Conservation (phyloP, 2,329 filamentous ascomycete genomes). For the Cercospora janseana region DNA sequence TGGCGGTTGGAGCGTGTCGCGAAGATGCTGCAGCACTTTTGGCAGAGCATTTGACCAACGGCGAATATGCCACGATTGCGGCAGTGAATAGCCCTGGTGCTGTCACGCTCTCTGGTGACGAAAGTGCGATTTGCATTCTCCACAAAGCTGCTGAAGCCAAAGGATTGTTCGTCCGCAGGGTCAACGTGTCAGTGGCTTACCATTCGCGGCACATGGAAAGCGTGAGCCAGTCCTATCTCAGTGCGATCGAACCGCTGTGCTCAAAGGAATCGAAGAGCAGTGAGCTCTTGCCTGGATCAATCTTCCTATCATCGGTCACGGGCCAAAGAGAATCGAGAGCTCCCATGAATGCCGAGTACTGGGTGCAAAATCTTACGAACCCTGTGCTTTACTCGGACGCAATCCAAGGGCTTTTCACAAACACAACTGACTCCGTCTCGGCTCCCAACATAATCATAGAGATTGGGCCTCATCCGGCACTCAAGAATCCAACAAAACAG, state of each 20-base stretch:
- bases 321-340: not conserved
- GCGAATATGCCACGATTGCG: slow-evolving; percentile 23
- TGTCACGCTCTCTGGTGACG: slow-evolving; percentile 47
- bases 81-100: slow-evolving; percentile 44
- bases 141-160: slow-evolving; percentile 35
- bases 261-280: too few species aligned
- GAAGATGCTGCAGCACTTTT: slow-evolving; percentile 3
- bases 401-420: not conserved
- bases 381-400: slow-evolving; percentile 4
- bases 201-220: slow-evolving; percentile 43
- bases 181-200: slow-evolving; percentile 47
- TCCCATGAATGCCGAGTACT: not conserved
- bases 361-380: slow-evolving; percentile 6
- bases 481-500: slow-evolving; percentile 9
- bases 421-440: not conserved
- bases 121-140: slow-evolving; percentile 37
- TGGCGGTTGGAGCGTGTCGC: slow-evolving; percentile 10
- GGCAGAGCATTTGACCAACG: not conserved
- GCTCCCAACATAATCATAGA: slow-evolving; percentile 7
- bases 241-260: slow-evolving; percentile 1
- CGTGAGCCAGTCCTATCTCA: slow-evolving; percentile 15
- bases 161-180: slow-evolving; percentile 40
- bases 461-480: slow-evolving; percentile 14
- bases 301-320: not conserved
- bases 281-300: not conserved